A percentile compares a stretch with the other conserved stretches of the same genome.
These are phyloP conservation scores for Candida bentonensis DNA, from an alignment of 805 yeast species.

Conservation along the genomic window DNA sequence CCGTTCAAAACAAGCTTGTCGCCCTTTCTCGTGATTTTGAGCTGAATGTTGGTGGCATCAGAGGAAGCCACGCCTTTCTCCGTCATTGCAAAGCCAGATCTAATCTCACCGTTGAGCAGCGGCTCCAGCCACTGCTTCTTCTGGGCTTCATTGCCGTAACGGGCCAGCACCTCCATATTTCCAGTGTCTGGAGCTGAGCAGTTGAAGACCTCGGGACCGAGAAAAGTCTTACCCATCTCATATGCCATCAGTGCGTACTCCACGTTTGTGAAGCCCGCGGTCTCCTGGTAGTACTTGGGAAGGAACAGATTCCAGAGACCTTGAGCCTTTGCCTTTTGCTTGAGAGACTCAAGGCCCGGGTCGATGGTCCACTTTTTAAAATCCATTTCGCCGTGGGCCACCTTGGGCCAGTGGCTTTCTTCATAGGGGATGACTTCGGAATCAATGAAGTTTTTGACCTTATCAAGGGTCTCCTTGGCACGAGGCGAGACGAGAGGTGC, in stretches of 20 bases:
- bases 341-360: slow-evolving; percentile 34
- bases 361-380: slow-evolving; percentile 34
- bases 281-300: slow-evolving; percentile 32
- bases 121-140: slow-evolving; percentile 37
- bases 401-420: slow-evolving; percentile 19
- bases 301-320: slow-evolving; percentile 53
- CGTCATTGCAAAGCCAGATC: slow-evolving; percentile 54
- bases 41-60: slow-evolving; percentile 44
- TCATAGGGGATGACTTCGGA: slow-evolving; percentile 46
- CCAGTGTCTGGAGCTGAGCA: slow-evolving; percentile 55
- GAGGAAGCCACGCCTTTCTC: slow-evolving; percentile 48
- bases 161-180: slow-evolving; percentile 34
- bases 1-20: slow-evolving; percentile 39
- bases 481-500: slow-evolving; percentile 18
- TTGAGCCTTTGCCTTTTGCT: slow-evolving; percentile 34
- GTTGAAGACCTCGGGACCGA: slow-evolving; percentile 48
- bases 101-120: slow-evolving; percentile 37
- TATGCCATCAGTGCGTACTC: slow-evolving; percentile 56
- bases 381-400: slow-evolving; percentile 26
- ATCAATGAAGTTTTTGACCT: slow-evolving; percentile 37
- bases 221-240: slow-evolving; percentile 39
- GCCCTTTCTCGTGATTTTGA: slow-evolving; percentile 31
- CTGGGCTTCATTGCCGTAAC: slow-evolving; percentile 29
- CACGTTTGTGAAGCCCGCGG: slow-evolving; percentile 45
- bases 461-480: slow-evolving; percentile 21